These are phyloP conservation scores for Dissophora globulifera DNA, from an alignment of 192 early-diverging fungal species.

Conservation along the genomic window DNA sequence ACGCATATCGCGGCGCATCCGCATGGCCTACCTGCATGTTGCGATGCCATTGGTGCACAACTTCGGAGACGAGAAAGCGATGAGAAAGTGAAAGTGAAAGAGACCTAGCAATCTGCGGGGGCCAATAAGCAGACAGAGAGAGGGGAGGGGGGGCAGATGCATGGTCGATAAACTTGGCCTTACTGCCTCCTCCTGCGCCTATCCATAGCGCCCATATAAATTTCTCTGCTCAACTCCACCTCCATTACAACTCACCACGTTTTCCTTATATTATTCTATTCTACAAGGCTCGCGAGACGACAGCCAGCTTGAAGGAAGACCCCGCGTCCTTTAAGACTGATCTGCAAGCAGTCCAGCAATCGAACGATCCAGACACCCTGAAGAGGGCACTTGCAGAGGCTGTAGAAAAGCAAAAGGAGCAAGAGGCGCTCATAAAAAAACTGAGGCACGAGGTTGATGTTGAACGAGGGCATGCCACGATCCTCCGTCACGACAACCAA, in stretches of 20 bases:
- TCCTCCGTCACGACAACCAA: slow-evolving; percentile 69
- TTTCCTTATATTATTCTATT: too few relatives aligned
- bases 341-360: slow-evolving; percentile 4
- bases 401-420: slow-evolving; percentile 51
- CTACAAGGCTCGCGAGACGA: slow-evolving; percentile 41
- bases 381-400: slow-evolving; percentile 31
- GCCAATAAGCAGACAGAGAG: too few relatives aligned
- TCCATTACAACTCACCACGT: too few relatives aligned
- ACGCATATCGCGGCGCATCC: not conserved
- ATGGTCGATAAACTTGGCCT: too few relatives aligned
- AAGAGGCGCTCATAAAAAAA: slow-evolving; percentile 60
- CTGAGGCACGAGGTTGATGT: slow-evolving; percentile 76
- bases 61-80: too few relatives aligned
- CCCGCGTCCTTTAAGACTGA: slow-evolving; percentile 5
- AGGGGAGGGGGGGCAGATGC: too few relatives aligned
- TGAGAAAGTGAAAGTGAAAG: too few relatives aligned
- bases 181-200: too few relatives aligned
- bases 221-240: too few relatives aligned
- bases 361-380: slow-evolving; percentile 31
- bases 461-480: slow-evolving; percentile 70
- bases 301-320: slow-evolving; percentile 33
- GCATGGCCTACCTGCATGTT: not conserved
- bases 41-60: not conserved
- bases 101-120: too few relatives aligned
- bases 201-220: too few relatives aligned